Percentiles rank a stretch among this genome's conserved stretches.
These are phyloP conservation scores for Cerrena zonata DNA, from an alignment of 1,284 basidiomycete species.

Conservation along the genomic window DNA sequence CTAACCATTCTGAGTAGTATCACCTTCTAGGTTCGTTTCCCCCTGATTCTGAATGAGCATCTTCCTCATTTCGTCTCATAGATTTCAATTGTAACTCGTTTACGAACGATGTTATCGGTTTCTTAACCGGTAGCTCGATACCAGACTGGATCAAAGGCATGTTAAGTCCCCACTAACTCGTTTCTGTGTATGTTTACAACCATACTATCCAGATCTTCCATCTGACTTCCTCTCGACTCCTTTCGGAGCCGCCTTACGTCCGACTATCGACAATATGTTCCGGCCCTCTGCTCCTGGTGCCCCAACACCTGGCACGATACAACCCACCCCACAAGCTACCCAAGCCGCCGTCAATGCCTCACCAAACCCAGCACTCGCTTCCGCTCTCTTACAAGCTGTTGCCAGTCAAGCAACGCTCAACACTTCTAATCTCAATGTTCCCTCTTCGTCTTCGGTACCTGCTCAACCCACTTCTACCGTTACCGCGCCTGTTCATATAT, in stretches of 20 bases:
- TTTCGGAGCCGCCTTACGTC: constrained; percentile 79
- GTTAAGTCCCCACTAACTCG: background rate
- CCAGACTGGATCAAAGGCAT: constrained; percentile 73
- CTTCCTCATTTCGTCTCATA: constrained; percentile 22
- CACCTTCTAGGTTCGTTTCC: constrained; percentile 68
- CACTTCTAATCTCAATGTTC: constrained; percentile 13
- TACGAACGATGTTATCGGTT: constrained; percentile 80
- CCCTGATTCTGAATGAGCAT: constrained; percentile 1
- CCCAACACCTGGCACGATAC: constrained; percentile 33
- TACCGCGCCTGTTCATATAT: constrained; percentile 57
- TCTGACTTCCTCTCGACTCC: constrained; percentile 87
- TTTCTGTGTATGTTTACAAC: too few species aligned
- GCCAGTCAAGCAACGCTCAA: constrained; percentile 45
- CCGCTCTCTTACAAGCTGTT: constrained; percentile 60
- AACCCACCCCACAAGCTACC: constrained; percentile 23
- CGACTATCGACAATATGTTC: constrained; percentile 87
- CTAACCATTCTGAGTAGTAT: constrained; percentile 50
- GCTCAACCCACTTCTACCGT: constrained; percentile 39
- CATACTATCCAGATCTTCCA: constrained; percentile 67
- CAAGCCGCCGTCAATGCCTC: constrained; percentile 27
- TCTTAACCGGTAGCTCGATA: constrained; percentile 75
- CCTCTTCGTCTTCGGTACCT: constrained; percentile 22
- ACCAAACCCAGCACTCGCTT: constrained; percentile 47
- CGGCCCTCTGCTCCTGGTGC: constrained; percentile 43
- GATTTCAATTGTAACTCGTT: constrained; percentile 91